Evolutionary conservation across 352 stramenopile species (phyloP).

Genomic region (Globisporangium irregulare): DNA sequence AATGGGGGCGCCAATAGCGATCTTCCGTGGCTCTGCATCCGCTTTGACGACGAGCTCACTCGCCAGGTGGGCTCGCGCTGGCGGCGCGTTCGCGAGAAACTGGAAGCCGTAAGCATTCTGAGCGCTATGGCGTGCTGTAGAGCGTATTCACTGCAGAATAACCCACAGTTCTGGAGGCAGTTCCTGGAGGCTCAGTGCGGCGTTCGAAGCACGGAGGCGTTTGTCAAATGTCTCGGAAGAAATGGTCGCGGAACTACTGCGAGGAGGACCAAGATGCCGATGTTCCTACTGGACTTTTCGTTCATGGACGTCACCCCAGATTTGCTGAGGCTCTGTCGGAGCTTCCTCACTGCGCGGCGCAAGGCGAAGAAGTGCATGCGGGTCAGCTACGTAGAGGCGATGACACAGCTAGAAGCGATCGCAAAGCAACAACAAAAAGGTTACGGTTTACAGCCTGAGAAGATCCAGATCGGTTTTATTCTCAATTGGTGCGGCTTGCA

Average conservation of each 20-base stretch:
- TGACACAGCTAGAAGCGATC: slow-evolving; percentile 23
- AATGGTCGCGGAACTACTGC: neutral
- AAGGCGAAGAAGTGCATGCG: slow-evolving; percentile 26
- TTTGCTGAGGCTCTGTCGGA: slow-evolving; percentile 25
- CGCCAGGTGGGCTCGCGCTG: neutral
- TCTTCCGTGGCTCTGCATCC: slow-evolving; percentile 19
- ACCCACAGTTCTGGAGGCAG: slow-evolving; percentile 35
- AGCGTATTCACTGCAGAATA: slow-evolving; percentile 29
- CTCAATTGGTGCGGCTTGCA: slow-evolving; percentile 9
- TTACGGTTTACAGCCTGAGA: neutral
- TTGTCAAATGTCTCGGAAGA: slow-evolving; percentile 5
- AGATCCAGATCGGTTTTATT: slow-evolving; percentile 6
- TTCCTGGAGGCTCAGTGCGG: slow-evolving; percentile 17
- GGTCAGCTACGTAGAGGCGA: slow-evolving; percentile 19
- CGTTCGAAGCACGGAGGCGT: slow-evolving; percentile 9
- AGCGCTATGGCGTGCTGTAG: slow-evolving; percentile 21
- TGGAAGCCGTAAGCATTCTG: slow-evolving; percentile 30
- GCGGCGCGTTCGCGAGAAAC: neutral
- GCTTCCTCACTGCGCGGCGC: slow-evolving; percentile 22
- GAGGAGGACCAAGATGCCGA: slow-evolving; percentile 18
- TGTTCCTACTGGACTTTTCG: slow-evolving; percentile 40
- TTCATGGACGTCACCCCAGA: slow-evolving; percentile 27
- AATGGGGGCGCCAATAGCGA: neutral
- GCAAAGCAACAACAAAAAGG: neutral
- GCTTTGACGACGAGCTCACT: slow-evolving; percentile 12